Evolutionary conservation across 2,329 filamentous ascomycete species (phyloP), one percentile per base, ranked within the genome.

Genomic region (Aspergillus sp.): DNA sequence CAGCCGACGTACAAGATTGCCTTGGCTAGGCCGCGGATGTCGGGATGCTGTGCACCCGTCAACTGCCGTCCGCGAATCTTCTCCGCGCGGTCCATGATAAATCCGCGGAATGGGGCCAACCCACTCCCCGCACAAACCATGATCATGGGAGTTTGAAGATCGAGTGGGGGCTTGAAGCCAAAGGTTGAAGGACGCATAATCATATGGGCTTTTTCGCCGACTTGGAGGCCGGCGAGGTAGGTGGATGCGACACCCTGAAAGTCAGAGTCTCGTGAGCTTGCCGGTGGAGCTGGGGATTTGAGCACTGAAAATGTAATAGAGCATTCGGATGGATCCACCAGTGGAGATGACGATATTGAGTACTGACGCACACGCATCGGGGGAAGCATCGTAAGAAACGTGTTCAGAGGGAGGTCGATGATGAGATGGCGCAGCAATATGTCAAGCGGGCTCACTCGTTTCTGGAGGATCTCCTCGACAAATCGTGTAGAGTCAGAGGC

Each of bases 301-400:
- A 89, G 77, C 1, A 91, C 79, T 3, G 80, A 79, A 72, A 87
- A 90, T 3, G 87, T 90, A 22, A 92, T 77, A 0, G 85, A 85
- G 47, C 81, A 80, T 52, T 76, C 76, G 10, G 72, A 73, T 0
- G 81, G 76, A 55, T 85, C 79, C 56, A 74, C 76, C 0, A 89
- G 76, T 0, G 88, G 86, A 0, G 87, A 89, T 0, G 87, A 90
- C 0, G 88, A 90, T 63, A 92, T 90, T 30, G 85, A 89, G 75
- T 91, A 91, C 67, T 89, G 86, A n/a, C 88, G 81, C 36, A 89
- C 79, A 24, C 88, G 84, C 84, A 94, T 89, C 0, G 88, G 86
- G 1, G 87, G 87, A 0, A 91, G 79, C 78, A 90, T 86, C 32
- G 79, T 77, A 7, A 94, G 76, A 73, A 88, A 93, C 16, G 82